A percentile compares a stretch with the other conserved stretches of the same genome.
phyloP scores from a whole-genome alignment of 495 filamentous ascomycete species.

The Wilcoxina mikolae region DNA sequence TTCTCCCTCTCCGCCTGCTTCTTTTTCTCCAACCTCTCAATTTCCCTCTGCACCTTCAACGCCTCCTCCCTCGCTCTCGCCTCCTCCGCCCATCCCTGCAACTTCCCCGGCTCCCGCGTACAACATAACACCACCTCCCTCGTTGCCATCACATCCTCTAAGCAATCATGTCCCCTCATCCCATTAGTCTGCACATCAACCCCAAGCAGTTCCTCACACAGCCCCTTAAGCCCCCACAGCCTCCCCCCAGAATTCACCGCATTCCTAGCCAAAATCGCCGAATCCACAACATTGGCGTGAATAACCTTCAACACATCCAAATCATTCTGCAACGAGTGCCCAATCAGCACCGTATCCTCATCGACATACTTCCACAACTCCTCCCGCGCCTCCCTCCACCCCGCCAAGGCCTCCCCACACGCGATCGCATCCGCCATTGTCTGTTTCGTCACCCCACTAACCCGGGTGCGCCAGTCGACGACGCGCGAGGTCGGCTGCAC shows the following conservation, averaged over 20 bases:
- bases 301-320: slow-evolving; percentile 34
- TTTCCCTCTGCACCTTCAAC: slow-evolving; percentile 9
- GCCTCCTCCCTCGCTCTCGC: slow-evolving; percentile 7
- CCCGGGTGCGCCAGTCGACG: slow-evolving; percentile 29
- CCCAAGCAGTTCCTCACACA: slow-evolving; percentile 27
- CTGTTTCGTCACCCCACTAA: slow-evolving; percentile 31
- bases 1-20: slow-evolving; percentile 11
- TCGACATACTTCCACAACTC: slow-evolving; percentile 34
- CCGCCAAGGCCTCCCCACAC: slow-evolving; percentile 29
- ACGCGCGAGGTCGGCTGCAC: slow-evolving; percentile 31
- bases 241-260: neutral
- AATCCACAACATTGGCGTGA: slow-evolving; percentile 34
- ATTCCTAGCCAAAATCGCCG: slow-evolving; percentile 13
- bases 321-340: slow-evolving; percentile 35
- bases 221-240: slow-evolving; percentile 25
- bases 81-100: neutral
- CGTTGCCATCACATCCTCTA: slow-evolving; percentile 33
- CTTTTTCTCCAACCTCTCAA: slow-evolving; percentile 10
- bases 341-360: slow-evolving; percentile 34
- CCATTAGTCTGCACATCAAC: slow-evolving; percentile 28
- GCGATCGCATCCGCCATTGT: slow-evolving; percentile 28
- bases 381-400: slow-evolving; percentile 32
- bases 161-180: slow-evolving; percentile 30
- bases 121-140: slow-evolving; percentile 33
- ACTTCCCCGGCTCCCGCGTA: slow-evolving; percentile 20